Conservation (phyloP, 108 stramenopile genomes). For the Aureococcus anophagefferens region DNA sequence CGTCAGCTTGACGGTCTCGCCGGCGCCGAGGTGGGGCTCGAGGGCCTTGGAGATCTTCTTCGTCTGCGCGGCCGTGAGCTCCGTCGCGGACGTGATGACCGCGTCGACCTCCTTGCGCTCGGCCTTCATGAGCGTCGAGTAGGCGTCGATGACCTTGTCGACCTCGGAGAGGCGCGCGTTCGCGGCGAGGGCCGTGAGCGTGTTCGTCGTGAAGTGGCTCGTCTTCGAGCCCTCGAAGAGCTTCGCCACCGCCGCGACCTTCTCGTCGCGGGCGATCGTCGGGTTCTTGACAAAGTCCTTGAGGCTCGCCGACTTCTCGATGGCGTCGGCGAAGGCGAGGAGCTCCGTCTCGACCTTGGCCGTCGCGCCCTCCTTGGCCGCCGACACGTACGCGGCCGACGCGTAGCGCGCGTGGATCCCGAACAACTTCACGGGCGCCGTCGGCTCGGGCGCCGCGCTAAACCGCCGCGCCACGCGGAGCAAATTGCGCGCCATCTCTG, state of each 20-base stretch:
- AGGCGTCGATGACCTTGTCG: constrained; percentile 60
- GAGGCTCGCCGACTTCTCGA: constrained; percentile 50
- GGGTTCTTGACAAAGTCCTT: constrained; percentile 71
- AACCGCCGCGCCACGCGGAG: too few species aligned
- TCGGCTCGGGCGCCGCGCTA: background rate
- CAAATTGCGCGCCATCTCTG: too few species aligned
- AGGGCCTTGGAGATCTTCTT: constrained; percentile 69
- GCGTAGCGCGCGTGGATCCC: constrained; percentile 87
- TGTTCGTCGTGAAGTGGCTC: constrained; percentile 62
- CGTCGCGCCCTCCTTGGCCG: constrained; percentile 65
- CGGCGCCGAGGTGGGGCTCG: constrained; percentile 54
- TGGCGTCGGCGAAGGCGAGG: constrained; percentile 54
- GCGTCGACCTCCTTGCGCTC: constrained; percentile 87
- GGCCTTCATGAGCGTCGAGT: constrained; percentile 76
- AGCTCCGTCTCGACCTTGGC: constrained; percentile 77
- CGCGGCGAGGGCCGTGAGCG: constrained; percentile 81
- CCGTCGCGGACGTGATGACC: constrained; percentile 74
- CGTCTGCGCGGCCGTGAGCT: constrained; percentile 51
- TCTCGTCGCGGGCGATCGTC: constrained; percentile 65
- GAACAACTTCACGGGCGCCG: constrained; percentile 60
- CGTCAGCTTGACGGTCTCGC: constrained; percentile 65
- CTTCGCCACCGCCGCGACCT: constrained; percentile 49
- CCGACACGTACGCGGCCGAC: constrained; percentile 85
- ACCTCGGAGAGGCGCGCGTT: constrained; percentile 76
- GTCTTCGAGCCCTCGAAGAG: constrained; percentile 55